Percentiles rank a stretch among this genome's conserved stretches.
These are phyloP conservation scores for Phyllosticta citribraziliensis DNA, from an alignment of 2,329 filamentous ascomycete genomes.

Conservation along the genomic window DNA sequence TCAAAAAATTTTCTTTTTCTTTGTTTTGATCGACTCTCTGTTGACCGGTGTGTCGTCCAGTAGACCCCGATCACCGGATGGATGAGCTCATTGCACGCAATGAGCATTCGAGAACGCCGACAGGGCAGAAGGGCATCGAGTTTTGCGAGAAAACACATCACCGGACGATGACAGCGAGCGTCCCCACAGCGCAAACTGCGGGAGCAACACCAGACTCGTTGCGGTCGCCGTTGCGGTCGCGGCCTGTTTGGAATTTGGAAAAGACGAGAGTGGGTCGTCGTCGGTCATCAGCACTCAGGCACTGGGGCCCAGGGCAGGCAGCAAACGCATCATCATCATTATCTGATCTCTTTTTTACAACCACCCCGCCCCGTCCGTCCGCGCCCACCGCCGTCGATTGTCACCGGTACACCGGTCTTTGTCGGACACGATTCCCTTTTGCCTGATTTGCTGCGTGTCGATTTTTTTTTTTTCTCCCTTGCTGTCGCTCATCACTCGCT, in stretches of 20 bases:
- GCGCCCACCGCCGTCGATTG: not conserved
- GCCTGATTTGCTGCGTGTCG: not conserved
- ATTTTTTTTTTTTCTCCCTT: not conserved
- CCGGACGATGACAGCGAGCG: not conserved
- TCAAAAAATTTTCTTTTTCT: not conserved
- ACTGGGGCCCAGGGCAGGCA: not conserved
- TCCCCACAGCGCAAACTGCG: not conserved
- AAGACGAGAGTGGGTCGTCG: not conserved
- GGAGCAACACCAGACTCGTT: not conserved
- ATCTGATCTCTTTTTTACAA: not conserved
- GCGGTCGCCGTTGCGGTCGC: not conserved
- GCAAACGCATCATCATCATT: not conserved
- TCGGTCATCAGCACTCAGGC: not conserved
- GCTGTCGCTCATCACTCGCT: not conserved
- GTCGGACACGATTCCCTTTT: not conserved
- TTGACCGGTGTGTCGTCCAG: not conserved
- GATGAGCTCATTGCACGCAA: not conserved
- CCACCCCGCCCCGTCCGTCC: not conserved
- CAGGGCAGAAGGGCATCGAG: not conserved
- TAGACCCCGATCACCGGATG: not conserved
- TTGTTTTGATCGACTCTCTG: not conserved
- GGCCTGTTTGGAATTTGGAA: not conserved
- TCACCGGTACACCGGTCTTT: not conserved
- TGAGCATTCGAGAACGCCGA: not conserved
- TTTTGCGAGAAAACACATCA: not conserved